These are phyloP conservation scores for Prunus mume DNA, from an alignment of 306 rosid species.

Conservation along the genomic window DNA sequence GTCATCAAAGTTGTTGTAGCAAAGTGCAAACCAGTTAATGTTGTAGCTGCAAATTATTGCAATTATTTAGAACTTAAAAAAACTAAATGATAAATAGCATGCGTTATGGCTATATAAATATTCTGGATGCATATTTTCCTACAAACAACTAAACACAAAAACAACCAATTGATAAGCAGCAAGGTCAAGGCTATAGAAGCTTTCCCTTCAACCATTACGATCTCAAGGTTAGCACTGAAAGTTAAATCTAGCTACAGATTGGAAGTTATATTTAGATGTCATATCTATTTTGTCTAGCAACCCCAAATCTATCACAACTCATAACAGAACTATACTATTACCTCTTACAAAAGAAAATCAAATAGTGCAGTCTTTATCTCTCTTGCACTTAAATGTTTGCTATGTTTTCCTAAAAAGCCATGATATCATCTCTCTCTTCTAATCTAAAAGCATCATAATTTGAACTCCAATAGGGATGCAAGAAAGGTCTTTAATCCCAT, in stretches of 20 bases:
- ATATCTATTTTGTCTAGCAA: not conserved
- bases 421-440: not conserved
- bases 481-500: not conserved
- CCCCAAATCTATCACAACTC: not conserved
- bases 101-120: not conserved
- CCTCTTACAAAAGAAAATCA: not conserved
- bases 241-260: not conserved
- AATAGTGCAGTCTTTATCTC: not conserved
- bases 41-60: conserved; percentile 68
- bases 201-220: not conserved
- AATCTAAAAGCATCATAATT: not conserved
- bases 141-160: not conserved
- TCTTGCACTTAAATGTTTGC: not conserved
- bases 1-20: conserved; percentile 77
- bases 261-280: not conserved
- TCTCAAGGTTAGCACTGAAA: not conserved
- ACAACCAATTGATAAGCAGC: not conserved
- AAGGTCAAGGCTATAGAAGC: not conserved
- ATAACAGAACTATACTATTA: not conserved
- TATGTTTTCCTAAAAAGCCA: not conserved
- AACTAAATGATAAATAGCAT: not conserved
- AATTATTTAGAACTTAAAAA: not conserved
- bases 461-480: not conserved
- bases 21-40: conserved; percentile 84
- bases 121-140: not conserved